These are phyloP conservation scores for Schrenkiella parvula DNA, from an alignment of 345 rosid genomes.

Conservation along the genomic window DNA sequence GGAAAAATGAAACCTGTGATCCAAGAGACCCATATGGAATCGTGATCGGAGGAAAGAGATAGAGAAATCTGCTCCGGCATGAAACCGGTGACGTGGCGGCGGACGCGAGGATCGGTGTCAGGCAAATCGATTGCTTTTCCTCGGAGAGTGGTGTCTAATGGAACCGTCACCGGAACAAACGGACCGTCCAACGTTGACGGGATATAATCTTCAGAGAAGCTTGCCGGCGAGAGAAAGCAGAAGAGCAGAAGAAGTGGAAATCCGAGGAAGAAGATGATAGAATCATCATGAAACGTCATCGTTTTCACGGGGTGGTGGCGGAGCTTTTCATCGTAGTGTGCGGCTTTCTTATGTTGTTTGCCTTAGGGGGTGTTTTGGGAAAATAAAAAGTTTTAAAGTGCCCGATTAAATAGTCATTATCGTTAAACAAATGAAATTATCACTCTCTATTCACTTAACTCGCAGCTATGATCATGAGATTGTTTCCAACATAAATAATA, in stretches of 20 bases:
- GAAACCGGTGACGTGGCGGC: slow-evolving; percentile 48
- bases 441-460: neutral
- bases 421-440: slow-evolving; percentile 1
- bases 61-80: slow-evolving; percentile 69
- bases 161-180: slow-evolving; percentile 57
- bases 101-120: slow-evolving; percentile 57
- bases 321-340: slow-evolving; percentile 18
- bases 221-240: slow-evolving; percentile 9
- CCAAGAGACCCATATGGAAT: slow-evolving; percentile 79
- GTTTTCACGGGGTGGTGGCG: slow-evolving; percentile 17
- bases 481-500: neutral
- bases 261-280: neutral
- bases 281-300: slow-evolving; percentile 23
- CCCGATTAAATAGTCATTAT: slow-evolving; percentile 16
- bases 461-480: neutral
- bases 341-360: neutral
- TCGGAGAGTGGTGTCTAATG: slow-evolving; percentile 49
- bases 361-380: neutral
- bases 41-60: slow-evolving; percentile 47
- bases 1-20: slow-evolving; percentile 46
- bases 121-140: slow-evolving; percentile 71
- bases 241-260: neutral
- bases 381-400: neutral
- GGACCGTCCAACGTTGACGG: slow-evolving; percentile 66
- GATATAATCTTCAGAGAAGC: slow-evolving; percentile 17